A percentile compares a stretch with the other conserved stretches of the same genome.
These are phyloP conservation scores for Medicago lupulina DNA, from an alignment of 306 rosid species.

Conservation along the genomic window DNA sequence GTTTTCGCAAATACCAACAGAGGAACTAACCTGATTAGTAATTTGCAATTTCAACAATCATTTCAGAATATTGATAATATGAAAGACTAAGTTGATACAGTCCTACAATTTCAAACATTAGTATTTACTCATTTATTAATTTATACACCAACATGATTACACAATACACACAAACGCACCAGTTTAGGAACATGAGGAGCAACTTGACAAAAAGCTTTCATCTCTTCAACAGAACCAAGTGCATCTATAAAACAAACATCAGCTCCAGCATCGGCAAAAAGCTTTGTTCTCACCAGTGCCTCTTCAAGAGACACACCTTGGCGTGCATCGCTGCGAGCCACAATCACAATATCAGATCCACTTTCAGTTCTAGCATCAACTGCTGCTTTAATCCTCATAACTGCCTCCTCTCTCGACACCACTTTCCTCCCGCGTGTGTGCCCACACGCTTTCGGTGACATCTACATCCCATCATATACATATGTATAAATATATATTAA, in stretches of 20 bases:
- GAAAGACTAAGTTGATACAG: background rate
- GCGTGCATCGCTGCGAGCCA: slow-evolving; percentile 88
- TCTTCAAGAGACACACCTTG: slow-evolving; percentile 87
- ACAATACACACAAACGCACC: slow-evolving; percentile 38
- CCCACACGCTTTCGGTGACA: slow-evolving; percentile 86
- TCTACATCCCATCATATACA: slow-evolving; percentile 3
- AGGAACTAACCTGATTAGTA: background rate
- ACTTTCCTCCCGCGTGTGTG: slow-evolving; percentile 88
- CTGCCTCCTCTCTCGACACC: slow-evolving; percentile 86
- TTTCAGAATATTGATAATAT: background rate
- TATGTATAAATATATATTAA: too few species aligned
- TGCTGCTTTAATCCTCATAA: slow-evolving; percentile 81
- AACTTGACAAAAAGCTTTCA: slow-evolving; percentile 79
- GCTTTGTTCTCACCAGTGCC: slow-evolving; percentile 73
- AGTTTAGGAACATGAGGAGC: slow-evolving; percentile 79
- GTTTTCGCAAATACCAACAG: background rate
- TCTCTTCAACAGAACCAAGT: slow-evolving; percentile 76
- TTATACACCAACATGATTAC: background rate
- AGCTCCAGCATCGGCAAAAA: slow-evolving; percentile 92
- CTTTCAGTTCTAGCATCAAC: slow-evolving; percentile 84
- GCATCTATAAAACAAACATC: slow-evolving; percentile 94
- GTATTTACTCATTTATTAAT: background rate
- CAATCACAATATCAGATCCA: slow-evolving; percentile 91
- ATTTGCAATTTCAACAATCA: background rate
- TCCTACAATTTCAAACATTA: background rate